These are phyloP conservation scores for Backusella psychrophila DNA, from an alignment of 192 early-diverging fungal species.

Conservation along the genomic window DNA sequence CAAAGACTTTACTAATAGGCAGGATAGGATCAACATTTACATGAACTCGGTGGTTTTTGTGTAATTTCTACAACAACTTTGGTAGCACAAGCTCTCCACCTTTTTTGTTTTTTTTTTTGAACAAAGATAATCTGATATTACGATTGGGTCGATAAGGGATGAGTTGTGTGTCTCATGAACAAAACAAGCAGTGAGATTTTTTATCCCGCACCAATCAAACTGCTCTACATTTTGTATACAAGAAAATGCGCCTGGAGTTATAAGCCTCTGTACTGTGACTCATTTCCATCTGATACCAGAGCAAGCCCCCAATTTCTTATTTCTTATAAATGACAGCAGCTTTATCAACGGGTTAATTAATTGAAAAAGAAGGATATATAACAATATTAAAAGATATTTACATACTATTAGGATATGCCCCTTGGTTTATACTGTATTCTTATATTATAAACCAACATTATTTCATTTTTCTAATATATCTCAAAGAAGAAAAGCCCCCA, in stretches of 20 bases:
- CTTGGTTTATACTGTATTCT: neutral
- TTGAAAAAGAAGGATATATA: neutral
- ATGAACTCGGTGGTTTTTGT: neutral
- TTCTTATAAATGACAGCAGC: neutral
- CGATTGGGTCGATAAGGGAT: slow-evolving; percentile 12
- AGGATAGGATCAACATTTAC: slow-evolving; percentile 2
- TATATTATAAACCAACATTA: neutral
- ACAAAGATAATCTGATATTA: neutral
- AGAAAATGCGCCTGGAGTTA: neutral
- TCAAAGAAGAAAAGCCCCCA: neutral
- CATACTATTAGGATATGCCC: neutral
- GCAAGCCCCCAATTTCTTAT: neutral
- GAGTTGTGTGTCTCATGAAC: slow-evolving; percentile 2
- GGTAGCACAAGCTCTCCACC: neutral
- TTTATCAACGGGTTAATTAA: neutral
- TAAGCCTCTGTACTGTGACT: slow-evolving; percentile 1
- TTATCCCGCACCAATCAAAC: neutral
- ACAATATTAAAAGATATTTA: neutral
- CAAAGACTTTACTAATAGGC: neutral
- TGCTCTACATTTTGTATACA: neutral
- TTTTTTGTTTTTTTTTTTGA: neutral
- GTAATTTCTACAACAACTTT: neutral
- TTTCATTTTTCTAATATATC: neutral
- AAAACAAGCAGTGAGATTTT: neutral
- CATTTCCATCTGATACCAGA: neutral